Percentiles rank a stretch among this genome's conserved stretches.
Evolutionary conservation across 495 filamentous ascomycete genomes (phyloP).

Genomic region (Penicillium antarcticum): DNA sequence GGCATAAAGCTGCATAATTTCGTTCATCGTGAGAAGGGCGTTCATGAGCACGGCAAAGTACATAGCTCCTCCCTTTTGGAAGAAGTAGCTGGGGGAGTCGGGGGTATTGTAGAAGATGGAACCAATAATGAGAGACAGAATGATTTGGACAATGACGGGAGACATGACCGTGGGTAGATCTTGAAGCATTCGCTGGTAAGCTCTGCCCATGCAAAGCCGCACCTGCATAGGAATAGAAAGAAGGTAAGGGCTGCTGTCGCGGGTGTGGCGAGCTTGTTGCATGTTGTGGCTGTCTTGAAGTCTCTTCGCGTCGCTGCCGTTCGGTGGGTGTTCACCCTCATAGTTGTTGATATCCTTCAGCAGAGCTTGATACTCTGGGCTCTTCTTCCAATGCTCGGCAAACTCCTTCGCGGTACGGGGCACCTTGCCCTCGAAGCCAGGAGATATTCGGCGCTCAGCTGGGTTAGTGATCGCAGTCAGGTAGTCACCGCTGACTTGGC

Average conservation of each 20-base stretch:
- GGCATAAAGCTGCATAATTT: conserved; percentile 55
- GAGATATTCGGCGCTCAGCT: conserved; percentile 52
- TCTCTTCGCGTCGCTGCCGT: conserved; percentile 22
- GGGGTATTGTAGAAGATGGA: conserved; percentile 70
- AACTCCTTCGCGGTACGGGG: conserved; percentile 70
- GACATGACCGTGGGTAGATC: conserved; percentile 70
- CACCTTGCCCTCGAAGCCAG: conserved; percentile 59
- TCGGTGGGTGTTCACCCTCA: conserved; percentile 15
- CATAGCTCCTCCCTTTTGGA: conserved; percentile 61
- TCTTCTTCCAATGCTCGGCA: conserved; percentile 53
- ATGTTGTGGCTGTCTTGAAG: conserved; percentile 20
- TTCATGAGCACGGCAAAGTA: conserved; percentile 80
- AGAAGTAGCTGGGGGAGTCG: conserved; percentile 20
- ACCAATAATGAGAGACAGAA: conserved; percentile 75
- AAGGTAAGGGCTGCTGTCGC: conserved; percentile 37
- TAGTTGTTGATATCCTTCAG: conserved; percentile 45
- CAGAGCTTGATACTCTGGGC: conserved; percentile 44
- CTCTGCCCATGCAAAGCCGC: conserved; percentile 41
- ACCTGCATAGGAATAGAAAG: conserved; percentile 46
- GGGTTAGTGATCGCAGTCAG: conserved; percentile 67
- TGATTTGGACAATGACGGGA: conserved; percentile 64
- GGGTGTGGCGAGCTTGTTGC: conserved; percentile 30
- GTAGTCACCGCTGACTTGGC: conserved; percentile 65
- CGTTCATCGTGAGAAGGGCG: conserved; percentile 43
- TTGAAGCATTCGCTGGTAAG: conserved; percentile 53